Conservation (phyloP, 352 stramenopile genomes). For the Phytophthora litchii region DNA sequence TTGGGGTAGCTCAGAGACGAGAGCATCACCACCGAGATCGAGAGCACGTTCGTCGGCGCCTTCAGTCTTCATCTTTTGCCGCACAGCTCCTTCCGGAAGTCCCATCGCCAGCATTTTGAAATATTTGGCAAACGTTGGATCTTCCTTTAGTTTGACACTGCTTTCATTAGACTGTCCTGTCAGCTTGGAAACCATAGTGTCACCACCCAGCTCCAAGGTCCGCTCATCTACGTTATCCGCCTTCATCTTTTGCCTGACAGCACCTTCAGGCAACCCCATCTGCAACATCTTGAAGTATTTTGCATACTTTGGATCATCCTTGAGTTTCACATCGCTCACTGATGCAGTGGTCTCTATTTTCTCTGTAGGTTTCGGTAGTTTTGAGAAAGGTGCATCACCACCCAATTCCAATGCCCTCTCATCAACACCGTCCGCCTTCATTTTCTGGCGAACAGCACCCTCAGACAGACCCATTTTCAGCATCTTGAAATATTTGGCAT, state of each 20-base stretch:
- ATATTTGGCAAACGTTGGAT: slow-evolving; percentile 79
- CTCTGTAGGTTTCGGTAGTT: slow-evolving; percentile 7
- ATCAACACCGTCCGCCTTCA: slow-evolving; percentile 61
- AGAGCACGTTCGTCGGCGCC: slow-evolving; percentile 59
- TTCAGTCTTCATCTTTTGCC: slow-evolving; percentile 82
- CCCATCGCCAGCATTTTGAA: slow-evolving; percentile 95
- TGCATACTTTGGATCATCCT: slow-evolving; percentile 70
- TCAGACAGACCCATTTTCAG: slow-evolving; percentile 89
- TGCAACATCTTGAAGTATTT: slow-evolving; percentile 96
- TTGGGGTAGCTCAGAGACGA: slow-evolving; percentile 45
- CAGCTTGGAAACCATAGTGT: slow-evolving; percentile 43
- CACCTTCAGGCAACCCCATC: slow-evolving; percentile 84
- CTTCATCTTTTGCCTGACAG: slow-evolving; percentile 89
- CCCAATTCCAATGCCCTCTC: slow-evolving; percentile 50
- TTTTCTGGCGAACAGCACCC: slow-evolving; percentile 89
- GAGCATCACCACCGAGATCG: slow-evolving; percentile 55
- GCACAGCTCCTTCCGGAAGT: slow-evolving; percentile 78
- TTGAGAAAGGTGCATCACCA: slow-evolving; percentile 17
- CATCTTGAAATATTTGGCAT: slow-evolving; percentile 95
- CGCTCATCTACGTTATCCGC: slow-evolving; percentile 43
- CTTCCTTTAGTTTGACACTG: slow-evolving; percentile 35
- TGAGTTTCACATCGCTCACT: slow-evolving; percentile 31
- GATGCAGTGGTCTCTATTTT: slow-evolving; percentile 7
- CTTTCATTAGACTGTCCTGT: neutral
- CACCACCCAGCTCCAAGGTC: slow-evolving; percentile 43